Base-by-base conservation (phyloP, 768 basidiomycete genomes). In the Serendipita sp. region DNA sequence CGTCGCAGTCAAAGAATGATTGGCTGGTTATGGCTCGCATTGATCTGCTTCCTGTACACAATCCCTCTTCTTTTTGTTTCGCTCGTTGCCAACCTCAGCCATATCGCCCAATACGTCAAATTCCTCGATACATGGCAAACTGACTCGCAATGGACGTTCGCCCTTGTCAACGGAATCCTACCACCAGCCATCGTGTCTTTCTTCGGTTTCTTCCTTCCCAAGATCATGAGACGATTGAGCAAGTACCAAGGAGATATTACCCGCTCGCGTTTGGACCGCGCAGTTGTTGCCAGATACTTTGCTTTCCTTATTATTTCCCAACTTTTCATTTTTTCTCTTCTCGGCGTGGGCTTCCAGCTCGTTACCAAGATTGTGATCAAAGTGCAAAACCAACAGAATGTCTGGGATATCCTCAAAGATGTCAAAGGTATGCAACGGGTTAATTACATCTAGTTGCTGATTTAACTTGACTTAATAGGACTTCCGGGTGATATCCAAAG, bases 41-140 rank as follows among this genome's bases (percentile, higher is more conserved):
- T 83, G 35, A 83, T 97, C 56, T 94, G 92, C 74, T 93, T 92
- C 77, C 83, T 98, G 78, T 94, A 99, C 78, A 97, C 93, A 41
- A 78, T 95, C 8, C 96, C 96, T 18, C 77, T 99, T 16, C 82
- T 94, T 71, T 77, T 90, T 68, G 92, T 98, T 68, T 94, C 95
- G 11, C 77, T 92, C 67, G 77, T 96, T 62, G 92, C 96, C 69
- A 98, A 99, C 76, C 79, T 99, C 77, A 80, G 86, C 60, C 80
- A 86, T 45, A 87, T 92, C 60, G 79, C 82, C 46, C 75, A 73
- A 4, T 94, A 84, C 68, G 86, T 96, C 4, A 75, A 76, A 0
- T 93, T 94, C 78, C 77, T 98, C 18, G 71, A 81, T n/a, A 44
- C 67, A 1, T 97, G 95, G 93, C 78, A 79, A 38, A 69, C 77